Conservation (phyloP, 2,329 filamentous ascomycete genomes). For the Fusarium citri region DNA sequence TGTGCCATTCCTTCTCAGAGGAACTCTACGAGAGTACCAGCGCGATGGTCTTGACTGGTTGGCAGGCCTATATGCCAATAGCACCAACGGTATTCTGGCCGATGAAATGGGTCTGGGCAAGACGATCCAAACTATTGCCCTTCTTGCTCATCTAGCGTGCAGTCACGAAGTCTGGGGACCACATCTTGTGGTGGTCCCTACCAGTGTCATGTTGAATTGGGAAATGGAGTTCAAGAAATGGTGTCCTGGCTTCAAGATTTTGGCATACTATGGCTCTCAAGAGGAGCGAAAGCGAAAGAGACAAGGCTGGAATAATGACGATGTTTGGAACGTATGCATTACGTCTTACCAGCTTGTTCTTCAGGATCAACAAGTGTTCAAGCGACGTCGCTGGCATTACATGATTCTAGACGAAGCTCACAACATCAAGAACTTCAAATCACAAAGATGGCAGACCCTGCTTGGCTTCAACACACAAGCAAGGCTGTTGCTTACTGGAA, state of each 20-base stretch:
- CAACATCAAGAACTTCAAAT: conserved; percentile 99
- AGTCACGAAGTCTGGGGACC: conserved; percentile 94
- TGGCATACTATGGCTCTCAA: conserved; percentile 95
- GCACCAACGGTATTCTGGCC: conserved; percentile 94
- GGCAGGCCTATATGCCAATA: conserved; percentile 88
- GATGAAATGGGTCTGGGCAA: conserved; percentile 99
- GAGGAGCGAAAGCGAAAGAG: conserved; percentile 93
- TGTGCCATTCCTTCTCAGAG: conserved; percentile 84
- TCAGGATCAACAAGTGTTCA: conserved; percentile 93
- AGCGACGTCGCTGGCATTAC: conserved; percentile 94
- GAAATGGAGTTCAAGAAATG: conserved; percentile 99
- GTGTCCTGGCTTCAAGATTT: conserved; percentile 96
- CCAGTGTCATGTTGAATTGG: conserved; percentile 99
- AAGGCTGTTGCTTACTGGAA: conserved; percentile 89
- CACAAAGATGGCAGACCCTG: conserved; percentile 94
- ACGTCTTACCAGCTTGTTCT: conserved; percentile 97
- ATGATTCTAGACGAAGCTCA: conserved; percentile 98
- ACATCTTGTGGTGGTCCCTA: conserved; percentile 94
- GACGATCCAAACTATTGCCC: conserved; percentile 96
- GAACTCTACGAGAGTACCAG: conserved; percentile 93
- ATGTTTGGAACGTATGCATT: conserved; percentile 96
- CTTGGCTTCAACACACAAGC: conserved; percentile 93
- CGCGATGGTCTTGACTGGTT: conserved; percentile 98
- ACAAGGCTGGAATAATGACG: conserved; percentile 91
- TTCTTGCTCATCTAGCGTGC: conserved; percentile 92